These are phyloP conservation scores for Pseudognaphalium luteoalbum DNA, from an alignment of 129 eudicot species.

Conservation along the genomic window DNA sequence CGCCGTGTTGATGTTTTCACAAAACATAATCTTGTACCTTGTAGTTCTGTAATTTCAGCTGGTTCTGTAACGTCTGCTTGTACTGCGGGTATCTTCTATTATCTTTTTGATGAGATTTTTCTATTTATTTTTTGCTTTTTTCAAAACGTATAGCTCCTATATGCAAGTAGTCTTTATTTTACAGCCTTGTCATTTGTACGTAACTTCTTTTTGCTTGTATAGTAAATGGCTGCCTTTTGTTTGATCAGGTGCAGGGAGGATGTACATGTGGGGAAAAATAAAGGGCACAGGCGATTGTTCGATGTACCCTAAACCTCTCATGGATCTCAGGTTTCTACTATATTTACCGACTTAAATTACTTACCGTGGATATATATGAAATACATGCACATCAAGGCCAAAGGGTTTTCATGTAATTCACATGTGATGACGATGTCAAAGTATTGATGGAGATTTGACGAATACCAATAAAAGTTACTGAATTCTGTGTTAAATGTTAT, in stretches of 20 bases:
- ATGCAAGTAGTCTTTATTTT: neutral
- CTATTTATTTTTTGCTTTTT: too few species aligned
- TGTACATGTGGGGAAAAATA: conserved; percentile 94
- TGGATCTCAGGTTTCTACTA: conserved; percentile 84
- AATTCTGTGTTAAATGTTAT: too few species aligned
- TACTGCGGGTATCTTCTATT: conserved; percentile 60
- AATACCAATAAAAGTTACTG: too few species aligned
- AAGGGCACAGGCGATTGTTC: conserved; percentile 78
- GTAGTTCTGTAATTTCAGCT: conserved; percentile 81
- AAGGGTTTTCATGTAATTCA: neutral
- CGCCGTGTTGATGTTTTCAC: conserved; percentile 80
- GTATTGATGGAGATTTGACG: too few species aligned
- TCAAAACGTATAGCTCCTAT: too few species aligned
- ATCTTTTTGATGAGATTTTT: neutral
- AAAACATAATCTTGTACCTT: conserved; percentile 72
- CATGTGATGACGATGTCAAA: too few species aligned
- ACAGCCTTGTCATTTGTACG: neutral
- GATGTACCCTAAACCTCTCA: conserved; percentile 96
- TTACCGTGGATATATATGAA: neutral
- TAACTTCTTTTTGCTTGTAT: neutral
- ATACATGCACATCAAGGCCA: neutral
- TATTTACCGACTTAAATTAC: neutral
- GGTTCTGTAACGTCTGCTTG: conserved; percentile 77
- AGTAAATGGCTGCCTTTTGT: neutral
- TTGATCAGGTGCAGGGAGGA: conserved; percentile 76